These are phyloP conservation scores for Thyridium curvatum DNA, from an alignment of 2,329 filamentous ascomycete genomes.

Conservation along the genomic window DNA sequence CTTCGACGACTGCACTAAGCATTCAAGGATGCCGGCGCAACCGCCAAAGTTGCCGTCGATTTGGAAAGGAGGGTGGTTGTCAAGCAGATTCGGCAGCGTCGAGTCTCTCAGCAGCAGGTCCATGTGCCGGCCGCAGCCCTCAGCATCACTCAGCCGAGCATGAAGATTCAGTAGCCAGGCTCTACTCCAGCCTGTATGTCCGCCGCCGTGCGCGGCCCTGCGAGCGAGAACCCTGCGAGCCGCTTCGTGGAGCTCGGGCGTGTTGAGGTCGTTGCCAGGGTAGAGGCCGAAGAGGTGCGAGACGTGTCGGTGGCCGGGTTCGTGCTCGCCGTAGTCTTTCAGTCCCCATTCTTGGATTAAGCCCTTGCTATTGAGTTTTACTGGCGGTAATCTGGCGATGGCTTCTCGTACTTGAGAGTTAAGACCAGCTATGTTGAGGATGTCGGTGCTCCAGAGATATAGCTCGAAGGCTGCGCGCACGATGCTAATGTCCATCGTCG, in stretches of 20 bases:
- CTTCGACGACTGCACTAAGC: constrained; percentile 31
- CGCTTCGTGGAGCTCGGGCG: constrained; percentile 16
- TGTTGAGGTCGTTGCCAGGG: constrained; percentile 30
- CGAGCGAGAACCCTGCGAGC: constrained; percentile 19
- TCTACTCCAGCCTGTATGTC: constrained; percentile 44
- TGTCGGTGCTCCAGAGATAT: constrained; percentile 15
- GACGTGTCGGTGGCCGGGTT: constrained; percentile 43
- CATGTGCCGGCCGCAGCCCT: constrained; percentile 28
- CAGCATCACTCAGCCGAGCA: constrained; percentile 32
- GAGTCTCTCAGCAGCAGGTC: constrained; percentile 29
- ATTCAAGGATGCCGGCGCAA: constrained; percentile 38
- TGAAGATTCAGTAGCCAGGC: constrained; percentile 44
- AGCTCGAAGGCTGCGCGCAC: constrained; percentile 18
- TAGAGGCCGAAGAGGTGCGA: constrained; percentile 43
- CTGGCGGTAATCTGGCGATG: constrained; percentile 12
- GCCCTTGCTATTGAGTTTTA: constrained; percentile 24
- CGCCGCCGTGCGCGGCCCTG: constrained; percentile 26
- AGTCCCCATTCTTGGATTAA: constrained; percentile 33
- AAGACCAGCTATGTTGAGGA: constrained; percentile 5
- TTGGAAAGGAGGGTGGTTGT: constrained; percentile 39
- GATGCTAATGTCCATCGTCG: constrained; percentile 40
- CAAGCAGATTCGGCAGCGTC: constrained; percentile 36
- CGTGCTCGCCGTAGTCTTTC: constrained; percentile 28
- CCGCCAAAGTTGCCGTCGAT: constrained; percentile 45
- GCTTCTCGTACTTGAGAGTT: constrained; percentile 11